Evolutionary conservation across 2,329 filamentous ascomycete species (phyloP).

Genomic region (Parastagonospora nodorum): DNA sequence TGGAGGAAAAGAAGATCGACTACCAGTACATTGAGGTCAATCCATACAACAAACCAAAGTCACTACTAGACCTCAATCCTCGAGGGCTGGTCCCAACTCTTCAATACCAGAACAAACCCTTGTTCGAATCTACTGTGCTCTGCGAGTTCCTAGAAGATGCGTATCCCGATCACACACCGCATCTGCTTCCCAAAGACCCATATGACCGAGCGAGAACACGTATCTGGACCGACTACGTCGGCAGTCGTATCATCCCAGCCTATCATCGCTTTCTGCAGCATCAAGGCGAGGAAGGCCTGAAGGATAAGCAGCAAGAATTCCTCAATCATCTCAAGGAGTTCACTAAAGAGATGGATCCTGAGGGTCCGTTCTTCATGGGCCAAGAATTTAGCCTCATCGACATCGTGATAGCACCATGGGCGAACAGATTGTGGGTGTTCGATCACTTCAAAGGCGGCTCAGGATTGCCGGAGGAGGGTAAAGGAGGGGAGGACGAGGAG

Average conservation of each 20-base stretch:
- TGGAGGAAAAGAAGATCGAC: slow-evolving; percentile 73
- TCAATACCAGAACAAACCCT: slow-evolving; percentile 59
- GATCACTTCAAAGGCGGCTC: slow-evolving; percentile 72
- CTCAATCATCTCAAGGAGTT: slow-evolving; percentile 64
- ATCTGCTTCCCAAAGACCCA: slow-evolving; percentile 63
- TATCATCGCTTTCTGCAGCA: slow-evolving; percentile 66
- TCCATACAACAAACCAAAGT: slow-evolving; percentile 73
- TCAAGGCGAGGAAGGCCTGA: slow-evolving; percentile 46
- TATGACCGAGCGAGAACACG: slow-evolving; percentile 69
- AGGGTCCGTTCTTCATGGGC: slow-evolving; percentile 72
- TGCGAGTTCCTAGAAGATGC: slow-evolving; percentile 78
- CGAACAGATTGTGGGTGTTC: slow-evolving; percentile 72
- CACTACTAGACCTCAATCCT: slow-evolving; percentile 73
- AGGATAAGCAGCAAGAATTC: slow-evolving; percentile 64
- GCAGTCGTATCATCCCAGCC: slow-evolving; percentile 67
- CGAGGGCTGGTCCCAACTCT: slow-evolving; percentile 77
- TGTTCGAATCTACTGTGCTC: slow-evolving; percentile 75
- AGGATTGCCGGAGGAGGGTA: slow-evolving; percentile 55
- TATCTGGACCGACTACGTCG: slow-evolving; percentile 77
- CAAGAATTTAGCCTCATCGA: slow-evolving; percentile 69
- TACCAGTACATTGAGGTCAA: slow-evolving; percentile 75
- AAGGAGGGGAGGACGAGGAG: slow-evolving; percentile 59
- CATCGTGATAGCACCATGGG: slow-evolving; percentile 74
- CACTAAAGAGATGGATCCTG: slow-evolving; percentile 63
- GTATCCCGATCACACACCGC: slow-evolving; percentile 58